Conservation (phyloP, 2,329 filamentous ascomycete genomes). For the Fusarium verticillioides region DNA sequence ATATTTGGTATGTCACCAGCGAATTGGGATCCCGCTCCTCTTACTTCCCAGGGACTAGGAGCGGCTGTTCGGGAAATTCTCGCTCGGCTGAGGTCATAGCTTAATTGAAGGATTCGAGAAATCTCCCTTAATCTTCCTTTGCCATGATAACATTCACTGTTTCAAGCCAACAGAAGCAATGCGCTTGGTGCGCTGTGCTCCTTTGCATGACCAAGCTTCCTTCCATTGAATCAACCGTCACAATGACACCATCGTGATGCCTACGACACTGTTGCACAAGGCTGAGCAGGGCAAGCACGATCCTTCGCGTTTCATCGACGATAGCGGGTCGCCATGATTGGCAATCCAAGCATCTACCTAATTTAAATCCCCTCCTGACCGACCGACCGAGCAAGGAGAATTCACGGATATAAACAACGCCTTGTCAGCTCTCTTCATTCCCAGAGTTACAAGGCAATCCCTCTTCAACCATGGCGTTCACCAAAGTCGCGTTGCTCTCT, state of each 20-base stretch:
- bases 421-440: not conserved
- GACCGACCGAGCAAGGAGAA: not conserved
- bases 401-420: constrained; percentile 1
- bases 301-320: constrained; percentile 13
- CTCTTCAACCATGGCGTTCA: not conserved
- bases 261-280: not conserved
- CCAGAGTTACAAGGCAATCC: not conserved
- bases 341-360: not conserved
- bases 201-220: not conserved
- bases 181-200: not conserved
- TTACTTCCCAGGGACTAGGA: not conserved
- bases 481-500: not conserved
- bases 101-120: not conserved
- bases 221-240: not conserved
- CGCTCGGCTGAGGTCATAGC: not conserved
- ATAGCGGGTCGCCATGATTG: not conserved
- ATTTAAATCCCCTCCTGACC: not conserved
- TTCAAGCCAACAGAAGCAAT: not conserved
- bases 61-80: not conserved
- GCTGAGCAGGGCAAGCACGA: not conserved
- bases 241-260: not conserved
- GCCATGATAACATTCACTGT: not conserved
- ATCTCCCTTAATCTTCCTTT: not conserved
- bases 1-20: not conserved
- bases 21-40: too few relatives aligned